phyloP scores from a whole-genome alignment of 176 grass and related monocot genomes.

The Saccharum spontaneum region DNA sequence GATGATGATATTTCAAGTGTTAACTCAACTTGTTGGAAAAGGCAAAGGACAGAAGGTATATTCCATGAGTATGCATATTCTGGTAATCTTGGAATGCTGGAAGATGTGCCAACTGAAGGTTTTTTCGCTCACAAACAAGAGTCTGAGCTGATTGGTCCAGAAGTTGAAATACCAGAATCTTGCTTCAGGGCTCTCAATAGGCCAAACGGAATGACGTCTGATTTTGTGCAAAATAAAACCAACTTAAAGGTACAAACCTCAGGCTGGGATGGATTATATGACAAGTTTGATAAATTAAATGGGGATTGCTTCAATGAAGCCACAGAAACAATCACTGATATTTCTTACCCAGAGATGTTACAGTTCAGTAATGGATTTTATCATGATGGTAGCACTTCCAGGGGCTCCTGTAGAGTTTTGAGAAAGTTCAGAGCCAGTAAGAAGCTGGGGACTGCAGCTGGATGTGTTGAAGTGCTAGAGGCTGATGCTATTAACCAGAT shows the following conservation, averaged over 20 bases:
- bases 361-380: conserved; percentile 36
- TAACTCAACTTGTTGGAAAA: conserved; percentile 38
- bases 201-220: conserved; percentile 33
- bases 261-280: conserved; percentile 35
- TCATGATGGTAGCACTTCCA: conserved; percentile 38
- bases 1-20: conserved; percentile 43
- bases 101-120: conserved; percentile 26
- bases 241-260: conserved; percentile 26
- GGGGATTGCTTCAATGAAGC: conserved; percentile 36
- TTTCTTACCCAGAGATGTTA: conserved; percentile 44
- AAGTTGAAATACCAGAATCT: conserved; percentile 42
- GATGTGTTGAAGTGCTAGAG: conserved; percentile 31
- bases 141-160: conserved; percentile 26
- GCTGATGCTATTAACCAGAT: conserved; percentile 30
- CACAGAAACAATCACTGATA: conserved; percentile 9
- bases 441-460: conserved; percentile 25
- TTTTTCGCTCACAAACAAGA: conserved; percentile 27
- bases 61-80: conserved; percentile 41
- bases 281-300: conserved; percentile 43
- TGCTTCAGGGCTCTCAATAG: conserved; percentile 37
- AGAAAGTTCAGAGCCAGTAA: conserved; percentile 42
- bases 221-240: conserved; percentile 47
- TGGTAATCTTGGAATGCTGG: conserved; percentile 33
- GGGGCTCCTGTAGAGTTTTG: conserved; percentile 30
- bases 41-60: conserved; percentile 29